Evolutionary conservation across 805 yeast species (phyloP), one percentile per base, ranked within the genome.

Genomic region (Candida sphagnicola): DNA sequence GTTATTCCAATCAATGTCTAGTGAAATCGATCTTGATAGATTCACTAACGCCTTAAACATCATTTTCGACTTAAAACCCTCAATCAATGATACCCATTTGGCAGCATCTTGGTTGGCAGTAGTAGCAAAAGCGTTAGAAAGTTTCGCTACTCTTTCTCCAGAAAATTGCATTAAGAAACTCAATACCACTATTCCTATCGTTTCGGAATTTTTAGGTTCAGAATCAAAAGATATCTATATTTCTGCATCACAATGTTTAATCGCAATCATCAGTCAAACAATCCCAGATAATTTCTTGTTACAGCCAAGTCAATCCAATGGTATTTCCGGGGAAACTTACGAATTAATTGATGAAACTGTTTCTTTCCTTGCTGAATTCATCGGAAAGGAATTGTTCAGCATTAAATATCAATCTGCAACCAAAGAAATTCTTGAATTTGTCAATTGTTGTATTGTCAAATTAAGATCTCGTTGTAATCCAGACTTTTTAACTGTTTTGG

Each of bases 81-180:
- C 95, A 1, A 57, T 76, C 16, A 84, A 82, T 49, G 98, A 93
- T 55, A 72, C 82, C 21, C 90, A 88, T 57, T 72, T 93, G 48
- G 88, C 91, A 2, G 96, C 95, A 11, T 77, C 96, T 10, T 93
- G 99, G 99, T 74, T 89, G 30, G 96, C 97, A 1, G 95, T 90
- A 15, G 76, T 91, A 32, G 93, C 96, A 6, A 89, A 88, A 53
- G 95, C 91, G 34, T 65, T 65, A 43, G 70, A 63, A 50, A 53
- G 64, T 35, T 68, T 56, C 48, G 54, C 68, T 18, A 37, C 40
- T 19, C 56, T 67, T 43, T 56, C 63, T 37, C 64, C 69, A 1
- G 50, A 51, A 13, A 62, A 68, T 29, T 79, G 85, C 38, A 56
- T 89, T 24, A 48, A 61, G 21, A 77, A 75, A 47, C 54, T 85